Conservation (phyloP, 2,329 filamentous ascomycete genomes). For the Fusarium aywerte region DNA sequence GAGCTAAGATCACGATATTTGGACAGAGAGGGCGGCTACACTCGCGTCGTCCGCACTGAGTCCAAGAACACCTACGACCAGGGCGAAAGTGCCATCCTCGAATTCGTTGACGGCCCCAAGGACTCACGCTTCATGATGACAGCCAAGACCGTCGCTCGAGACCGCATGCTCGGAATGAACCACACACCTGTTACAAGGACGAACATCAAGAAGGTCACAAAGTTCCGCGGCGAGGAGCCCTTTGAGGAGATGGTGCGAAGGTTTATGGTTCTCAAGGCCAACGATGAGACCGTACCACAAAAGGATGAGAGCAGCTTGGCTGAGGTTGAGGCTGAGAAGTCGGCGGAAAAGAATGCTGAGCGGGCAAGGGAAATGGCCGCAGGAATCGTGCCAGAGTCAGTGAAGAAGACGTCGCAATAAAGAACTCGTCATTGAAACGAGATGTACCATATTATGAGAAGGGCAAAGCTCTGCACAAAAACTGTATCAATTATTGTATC, state of each 20-base stretch:
- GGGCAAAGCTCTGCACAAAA: constrained; percentile 47
- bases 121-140: constrained; percentile 97
- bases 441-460: constrained; percentile 38
- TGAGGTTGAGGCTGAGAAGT: constrained; percentile 26
- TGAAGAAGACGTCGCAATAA: constrained; percentile 38
- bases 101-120: constrained; percentile 92
- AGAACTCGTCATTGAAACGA: constrained; percentile 36
- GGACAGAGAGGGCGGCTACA: constrained; percentile 88
- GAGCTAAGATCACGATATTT: constrained; percentile 83
- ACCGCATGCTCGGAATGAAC: constrained; percentile 63
- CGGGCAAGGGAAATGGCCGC: constrained; percentile 50
- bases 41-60: constrained; percentile 91
- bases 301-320: constrained; percentile 30
- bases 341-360: constrained; percentile 47
- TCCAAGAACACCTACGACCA: constrained; percentile 86
- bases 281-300: constrained; percentile 4
- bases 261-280: constrained; percentile 48
- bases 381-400: constrained; percentile 46
- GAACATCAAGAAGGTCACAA: constrained; percentile 89
- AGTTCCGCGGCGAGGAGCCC: constrained; percentile 72
- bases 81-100: constrained; percentile 88
- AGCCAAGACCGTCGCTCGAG: constrained; percentile 80
- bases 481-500: constrained; percentile 45
- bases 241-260: constrained; percentile 72
- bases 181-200: constrained; percentile 77